Evolutionary conservation across 805 yeast species (phyloP).

Genomic region (Danielia reshetovae): DNA sequence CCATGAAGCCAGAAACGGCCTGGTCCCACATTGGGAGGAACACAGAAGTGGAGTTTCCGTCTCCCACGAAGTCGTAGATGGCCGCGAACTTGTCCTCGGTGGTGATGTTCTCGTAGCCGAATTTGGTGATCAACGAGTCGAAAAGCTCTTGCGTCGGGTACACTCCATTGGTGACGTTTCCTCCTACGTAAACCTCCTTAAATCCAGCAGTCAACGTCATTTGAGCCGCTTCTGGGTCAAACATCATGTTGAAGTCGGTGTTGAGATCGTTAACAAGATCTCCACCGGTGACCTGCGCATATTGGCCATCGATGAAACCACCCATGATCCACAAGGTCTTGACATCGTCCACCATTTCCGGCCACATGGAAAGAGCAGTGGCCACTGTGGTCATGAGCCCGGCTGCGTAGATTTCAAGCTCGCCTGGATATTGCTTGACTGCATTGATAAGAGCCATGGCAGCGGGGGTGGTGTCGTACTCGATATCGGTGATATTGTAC

Average conservation of each 20-base stretch:
- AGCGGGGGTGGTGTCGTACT: constrained; percentile 28
- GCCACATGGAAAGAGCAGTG: constrained; percentile 39
- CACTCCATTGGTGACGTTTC: constrained; percentile 39
- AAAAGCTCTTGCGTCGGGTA: constrained; percentile 37
- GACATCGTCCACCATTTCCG: constrained; percentile 35
- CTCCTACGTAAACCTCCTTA: constrained; percentile 37
- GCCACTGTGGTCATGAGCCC: constrained; percentile 44
- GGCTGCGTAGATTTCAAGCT: constrained; percentile 33
- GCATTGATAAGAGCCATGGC: constrained; percentile 40
- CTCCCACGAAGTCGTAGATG: constrained; percentile 26
- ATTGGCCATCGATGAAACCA: constrained; percentile 41
- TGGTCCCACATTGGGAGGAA: constrained; percentile 44
- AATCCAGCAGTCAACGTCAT: constrained; percentile 39
- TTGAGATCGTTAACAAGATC: constrained; percentile 28
- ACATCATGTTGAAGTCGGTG: constrained; percentile 41
- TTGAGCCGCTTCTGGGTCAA: constrained; percentile 46
- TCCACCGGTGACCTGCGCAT: constrained; percentile 28
- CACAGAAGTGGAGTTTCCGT: constrained; percentile 31
- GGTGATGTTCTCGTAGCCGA: constrained; percentile 27
- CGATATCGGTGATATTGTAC: constrained; percentile 28
- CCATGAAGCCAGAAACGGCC: constrained; percentile 35
- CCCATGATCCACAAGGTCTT: constrained; percentile 42
- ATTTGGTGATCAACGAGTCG: constrained; percentile 30
- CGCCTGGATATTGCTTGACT: constrained; percentile 33
- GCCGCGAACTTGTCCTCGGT: constrained; percentile 24